Evolutionary conservation across 495 filamentous ascomycete species (phyloP).

Genomic region (Lasiosphaeris hirsuta): DNA sequence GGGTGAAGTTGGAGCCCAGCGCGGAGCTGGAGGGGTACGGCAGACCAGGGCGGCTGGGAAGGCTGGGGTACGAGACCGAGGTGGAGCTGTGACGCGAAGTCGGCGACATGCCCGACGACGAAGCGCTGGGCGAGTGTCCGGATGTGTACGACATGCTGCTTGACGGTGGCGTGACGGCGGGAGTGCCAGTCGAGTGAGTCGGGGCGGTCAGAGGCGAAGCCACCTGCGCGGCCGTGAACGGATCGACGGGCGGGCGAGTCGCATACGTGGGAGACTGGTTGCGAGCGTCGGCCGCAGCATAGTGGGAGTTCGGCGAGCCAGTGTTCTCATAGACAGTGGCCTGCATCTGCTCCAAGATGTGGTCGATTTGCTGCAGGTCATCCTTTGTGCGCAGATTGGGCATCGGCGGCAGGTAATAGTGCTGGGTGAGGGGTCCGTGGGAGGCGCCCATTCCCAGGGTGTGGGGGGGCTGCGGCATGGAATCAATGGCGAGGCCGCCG

Average conservation of each 20-base stretch:
- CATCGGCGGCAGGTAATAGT: constrained; percentile 79
- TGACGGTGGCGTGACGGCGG: constrained; percentile 87
- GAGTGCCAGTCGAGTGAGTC: constrained; percentile 60
- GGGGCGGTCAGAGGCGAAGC: constrained; percentile 60
- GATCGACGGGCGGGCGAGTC: constrained; percentile 35
- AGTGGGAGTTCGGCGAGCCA: constrained; percentile 47
- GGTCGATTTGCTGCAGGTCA: constrained; percentile 86
- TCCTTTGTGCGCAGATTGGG: constrained; percentile 87
- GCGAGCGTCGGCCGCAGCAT: constrained; percentile 56
- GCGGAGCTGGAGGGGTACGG: constrained; percentile 71
- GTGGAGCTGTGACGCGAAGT: constrained; percentile 59
- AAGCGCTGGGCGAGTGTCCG: constrained; percentile 75
- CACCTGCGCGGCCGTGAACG: constrained; percentile 53
- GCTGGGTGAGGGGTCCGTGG: constrained; percentile 57
- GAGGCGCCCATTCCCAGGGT: constrained; percentile 47
- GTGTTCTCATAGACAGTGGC: constrained; percentile 89
- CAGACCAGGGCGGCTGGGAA: constrained; percentile 52
- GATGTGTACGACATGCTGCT: constrained; percentile 81
- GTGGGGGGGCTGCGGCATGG: constrained; percentile 56
- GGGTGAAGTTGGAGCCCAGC: constrained; percentile 76
- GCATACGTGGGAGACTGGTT: constrained; percentile 67
- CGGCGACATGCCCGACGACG: constrained; percentile 60
- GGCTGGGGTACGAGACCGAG: constrained; percentile 74
- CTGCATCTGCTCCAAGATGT: constrained; percentile 92
- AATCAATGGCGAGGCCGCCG: constrained; percentile 61